phyloP scores from a whole-genome alignment of 2,329 filamentous ascomycete genomes.

The Venturia nashicola region DNA sequence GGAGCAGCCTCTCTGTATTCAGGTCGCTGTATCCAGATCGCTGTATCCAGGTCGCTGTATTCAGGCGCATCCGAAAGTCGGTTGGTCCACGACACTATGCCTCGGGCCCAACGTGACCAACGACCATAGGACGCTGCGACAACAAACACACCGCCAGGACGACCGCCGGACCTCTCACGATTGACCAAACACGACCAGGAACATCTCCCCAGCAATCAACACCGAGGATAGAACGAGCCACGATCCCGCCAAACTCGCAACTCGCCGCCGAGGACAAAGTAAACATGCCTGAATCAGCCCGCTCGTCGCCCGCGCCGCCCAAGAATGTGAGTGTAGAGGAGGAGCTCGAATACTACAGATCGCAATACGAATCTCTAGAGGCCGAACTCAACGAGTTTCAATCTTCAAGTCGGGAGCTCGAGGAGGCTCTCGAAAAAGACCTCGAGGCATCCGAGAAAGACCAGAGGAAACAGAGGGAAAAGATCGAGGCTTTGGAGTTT shows the following conservation, averaged over 20 bases:
- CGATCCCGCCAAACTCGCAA: not conserved
- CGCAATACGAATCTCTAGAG: constrained; percentile 87
- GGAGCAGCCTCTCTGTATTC: not conserved
- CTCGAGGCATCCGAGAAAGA: constrained; percentile 91
- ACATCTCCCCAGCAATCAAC: not conserved
- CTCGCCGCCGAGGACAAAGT: not conserved
- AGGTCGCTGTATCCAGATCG: not conserved
- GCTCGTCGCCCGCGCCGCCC: constrained; percentile 9
- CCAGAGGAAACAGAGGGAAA: constrained; percentile 74
- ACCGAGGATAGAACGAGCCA: not conserved
- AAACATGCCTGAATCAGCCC: constrained; percentile 5
- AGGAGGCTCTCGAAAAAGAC: constrained; percentile 90
- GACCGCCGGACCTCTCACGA: not conserved
- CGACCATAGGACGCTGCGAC: not conserved
- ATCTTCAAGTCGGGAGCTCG: constrained; percentile 83
- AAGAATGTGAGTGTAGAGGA: constrained; percentile 43
- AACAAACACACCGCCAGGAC: not conserved
- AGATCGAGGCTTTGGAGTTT: constrained; percentile 70
- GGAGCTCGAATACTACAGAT: constrained; percentile 86
- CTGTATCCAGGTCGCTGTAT: not conserved
- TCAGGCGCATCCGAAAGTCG: not conserved
- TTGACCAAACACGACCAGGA: not conserved
- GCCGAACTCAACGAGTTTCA: constrained; percentile 88
- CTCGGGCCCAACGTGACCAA: not conserved
- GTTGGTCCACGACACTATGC: not conserved